Percentiles rank a stretch among this genome's conserved stretches.
These are phyloP conservation scores for Ophiostoma sp. DNA, from an alignment of 2,329 filamentous ascomycete genomes.

Conservation along the genomic window DNA sequence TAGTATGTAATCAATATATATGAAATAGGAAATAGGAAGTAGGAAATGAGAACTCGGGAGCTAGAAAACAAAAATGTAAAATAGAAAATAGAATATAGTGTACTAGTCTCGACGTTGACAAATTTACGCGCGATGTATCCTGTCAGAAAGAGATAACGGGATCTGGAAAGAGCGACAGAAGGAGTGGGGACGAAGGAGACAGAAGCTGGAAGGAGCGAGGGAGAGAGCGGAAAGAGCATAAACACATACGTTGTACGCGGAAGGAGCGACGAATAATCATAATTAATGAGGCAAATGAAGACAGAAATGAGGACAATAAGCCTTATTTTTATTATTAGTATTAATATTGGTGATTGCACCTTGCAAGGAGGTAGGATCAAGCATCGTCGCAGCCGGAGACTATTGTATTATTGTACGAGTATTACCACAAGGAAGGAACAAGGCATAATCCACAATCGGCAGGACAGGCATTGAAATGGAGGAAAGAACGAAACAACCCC, in stretches of 20 bases:
- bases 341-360: too few species aligned
- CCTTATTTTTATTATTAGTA: too few species aligned
- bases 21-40: not conserved
- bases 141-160: conserved; percentile 2
- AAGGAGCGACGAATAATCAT: too few species aligned
- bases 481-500: not conserved
- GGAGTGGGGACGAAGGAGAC: not conserved
- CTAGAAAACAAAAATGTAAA: not conserved
- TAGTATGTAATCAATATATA: not conserved
- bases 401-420: not conserved
- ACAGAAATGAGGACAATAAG: too few species aligned
- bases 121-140: not conserved
- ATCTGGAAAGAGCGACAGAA: conserved; percentile 10
- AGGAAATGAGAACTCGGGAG: not conserved
- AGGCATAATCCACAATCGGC: not conserved
- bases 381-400: too few species aligned
- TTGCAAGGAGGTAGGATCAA: too few species aligned
- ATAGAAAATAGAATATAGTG: not conserved
- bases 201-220: not conserved
- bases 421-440: not conserved
- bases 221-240: not conserved
- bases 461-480: not conserved
- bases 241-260: too few species aligned
- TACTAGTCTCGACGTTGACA: too few species aligned
- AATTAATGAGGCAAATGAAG: too few species aligned